Base-by-base conservation (phyloP, 2,329 filamentous ascomycete genomes). In the Pseudogymnoascus sp. region DNA sequence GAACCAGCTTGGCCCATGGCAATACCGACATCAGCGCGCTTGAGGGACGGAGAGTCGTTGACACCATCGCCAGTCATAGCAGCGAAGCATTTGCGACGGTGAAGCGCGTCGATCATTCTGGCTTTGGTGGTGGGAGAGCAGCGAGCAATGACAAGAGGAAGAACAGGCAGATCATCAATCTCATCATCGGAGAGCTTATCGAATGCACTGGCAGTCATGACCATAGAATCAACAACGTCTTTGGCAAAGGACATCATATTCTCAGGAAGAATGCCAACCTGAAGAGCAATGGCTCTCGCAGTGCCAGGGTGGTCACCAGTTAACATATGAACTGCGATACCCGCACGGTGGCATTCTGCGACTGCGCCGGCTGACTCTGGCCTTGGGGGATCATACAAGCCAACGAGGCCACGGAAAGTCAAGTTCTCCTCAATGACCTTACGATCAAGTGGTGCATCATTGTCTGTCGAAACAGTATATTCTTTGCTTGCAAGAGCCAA, bases 31-130 rank as follows among this genome's bases (percentile, higher is more conserved):
- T 96, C 91, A 2, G 90, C 88, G 48, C 84, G 82, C 81, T 96
- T 95, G 73, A 96, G 81, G 31, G 90, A 95, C 66, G 91, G 90
- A 67, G 91, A 91, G 77, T 96, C 91, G 78, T 96, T 96, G 79
- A 96, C 91, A 83, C 91, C 91, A 70, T 96, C 92, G 82, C 91
- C 91, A 77, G 91, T 96, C 92, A 96, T 96, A 74, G 91, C 92
- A 78, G 95, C 91, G 40, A 96, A 89, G 1, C 80, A 81, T 63
- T 83, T 81, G 40, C 90, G 87, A 13, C 91, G 85, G 66, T 92
- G 89, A 13, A 96, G 82, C 5, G 91, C 90, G 67, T 92, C 89
- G 60, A 96, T 92, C 90, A 96, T 95, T 63, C 90, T 86, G 4
- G 91, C 90, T 76, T 96, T 96, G 39, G 91, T 95, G 63, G 89